Evolutionary conservation across 805 yeast genomes (phyloP).

Genomic region (Yarrowia porcina): DNA sequence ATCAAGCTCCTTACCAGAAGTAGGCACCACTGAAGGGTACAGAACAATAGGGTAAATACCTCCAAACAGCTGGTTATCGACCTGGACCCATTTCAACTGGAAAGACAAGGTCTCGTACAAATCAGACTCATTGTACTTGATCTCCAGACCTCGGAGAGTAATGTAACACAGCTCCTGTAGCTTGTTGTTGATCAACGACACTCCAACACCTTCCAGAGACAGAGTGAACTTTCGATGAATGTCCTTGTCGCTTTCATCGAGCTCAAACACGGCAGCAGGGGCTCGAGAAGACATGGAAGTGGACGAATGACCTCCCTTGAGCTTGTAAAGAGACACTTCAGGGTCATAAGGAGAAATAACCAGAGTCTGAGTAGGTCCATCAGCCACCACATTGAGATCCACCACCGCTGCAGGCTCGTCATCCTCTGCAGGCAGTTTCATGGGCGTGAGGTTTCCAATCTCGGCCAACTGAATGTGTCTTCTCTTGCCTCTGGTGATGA

Average conservation of each 20-base stretch:
- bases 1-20: constrained; percentile 75
- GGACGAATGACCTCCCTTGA: constrained; percentile 35
- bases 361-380: constrained; percentile 89
- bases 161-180: constrained; percentile 77
- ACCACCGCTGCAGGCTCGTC: constrained; percentile 51
- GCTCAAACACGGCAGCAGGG: constrained; percentile 30
- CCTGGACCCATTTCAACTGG: constrained; percentile 90
- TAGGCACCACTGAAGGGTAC: constrained; percentile 88
- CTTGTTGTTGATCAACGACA: constrained; percentile 72
- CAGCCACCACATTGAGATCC: constrained; percentile 90
- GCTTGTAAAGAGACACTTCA: constrained; percentile 67
- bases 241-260: constrained; percentile 50
- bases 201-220: constrained; percentile 73
- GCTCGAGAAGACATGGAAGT: constrained; percentile 28
- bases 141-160: constrained; percentile 76
- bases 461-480: constrained; percentile 84
- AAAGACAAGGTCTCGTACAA: constrained; percentile 73
- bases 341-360: constrained; percentile 82
- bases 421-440: constrained; percentile 58
- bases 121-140: constrained; percentile 79
- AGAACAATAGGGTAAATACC: constrained; percentile 82
- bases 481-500: constrained; percentile 69
- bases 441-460: constrained; percentile 86
- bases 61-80: constrained; percentile 88
- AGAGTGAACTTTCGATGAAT: constrained; percentile 54